phyloP scores from a whole-genome alignment of 2,329 filamentous ascomycete genomes.

The Trichoderma sp. region DNA sequence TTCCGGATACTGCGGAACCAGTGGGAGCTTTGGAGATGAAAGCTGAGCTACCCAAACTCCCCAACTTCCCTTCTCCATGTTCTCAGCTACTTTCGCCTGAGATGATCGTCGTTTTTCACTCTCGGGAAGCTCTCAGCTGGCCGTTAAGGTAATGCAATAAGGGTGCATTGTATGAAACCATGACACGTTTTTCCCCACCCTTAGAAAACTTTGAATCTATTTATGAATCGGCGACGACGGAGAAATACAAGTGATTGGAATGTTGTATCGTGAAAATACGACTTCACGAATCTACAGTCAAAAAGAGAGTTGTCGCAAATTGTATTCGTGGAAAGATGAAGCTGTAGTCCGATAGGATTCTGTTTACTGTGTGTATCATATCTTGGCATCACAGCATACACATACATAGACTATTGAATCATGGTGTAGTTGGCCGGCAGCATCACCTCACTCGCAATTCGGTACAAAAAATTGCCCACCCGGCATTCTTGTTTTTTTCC shows the following conservation, averaged over 20 bases:
- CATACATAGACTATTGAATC: background rate
- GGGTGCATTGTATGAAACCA: constrained; percentile 17
- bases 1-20: background rate
- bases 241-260: background rate
- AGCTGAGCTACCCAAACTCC: background rate
- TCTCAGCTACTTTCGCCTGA: background rate
- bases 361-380: background rate
- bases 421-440: background rate
- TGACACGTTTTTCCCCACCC: constrained; percentile 10
- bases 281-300: background rate
- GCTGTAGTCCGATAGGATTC: background rate
- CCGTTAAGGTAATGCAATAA: background rate
- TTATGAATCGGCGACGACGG: background rate
- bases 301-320: background rate
- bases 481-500: background rate
- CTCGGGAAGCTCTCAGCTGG: background rate
- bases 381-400: background rate
- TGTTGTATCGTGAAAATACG: too few relatives aligned
- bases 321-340: background rate
- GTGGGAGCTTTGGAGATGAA: background rate
- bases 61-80: background rate
- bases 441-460: background rate
- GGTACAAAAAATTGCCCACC: background rate
- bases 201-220: constrained; percentile 2
- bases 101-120: background rate